These are phyloP conservation scores for Claviceps africana DNA, from an alignment of 2,329 filamentous ascomycete genomes.

Conservation along the genomic window DNA sequence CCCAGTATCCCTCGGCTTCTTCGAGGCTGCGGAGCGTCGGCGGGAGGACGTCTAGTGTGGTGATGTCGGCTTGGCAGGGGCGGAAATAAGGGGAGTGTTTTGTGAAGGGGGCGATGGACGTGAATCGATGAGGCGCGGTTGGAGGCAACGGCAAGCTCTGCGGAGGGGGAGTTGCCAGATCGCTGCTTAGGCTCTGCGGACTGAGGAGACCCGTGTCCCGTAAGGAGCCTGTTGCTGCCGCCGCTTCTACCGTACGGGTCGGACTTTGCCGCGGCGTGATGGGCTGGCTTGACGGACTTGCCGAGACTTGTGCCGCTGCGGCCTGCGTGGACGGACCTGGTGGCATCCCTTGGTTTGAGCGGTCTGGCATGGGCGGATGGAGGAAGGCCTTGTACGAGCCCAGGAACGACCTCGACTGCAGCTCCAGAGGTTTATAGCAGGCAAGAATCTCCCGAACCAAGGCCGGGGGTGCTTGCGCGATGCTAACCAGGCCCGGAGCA, in stretches of 20 bases:
- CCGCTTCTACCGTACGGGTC: background rate
- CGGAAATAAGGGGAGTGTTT: constrained; percentile 24
- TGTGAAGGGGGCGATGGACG: constrained; percentile 22
- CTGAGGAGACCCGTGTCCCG: constrained; percentile 15
- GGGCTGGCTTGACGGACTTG: constrained; percentile 15
- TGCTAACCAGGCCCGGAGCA: constrained; percentile 22
- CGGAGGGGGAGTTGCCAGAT: constrained; percentile 11
- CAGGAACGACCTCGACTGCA: constrained; percentile 26
- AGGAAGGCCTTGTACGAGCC: constrained; percentile 23
- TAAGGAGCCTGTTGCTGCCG: constrained; percentile 2
- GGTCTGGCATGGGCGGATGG: constrained; percentile 11
- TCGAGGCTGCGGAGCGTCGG: constrained; percentile 17
- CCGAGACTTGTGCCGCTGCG: background rate
- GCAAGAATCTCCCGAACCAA: constrained; percentile 25
- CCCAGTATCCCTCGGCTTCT: constrained; percentile 25
- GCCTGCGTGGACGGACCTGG: background rate
- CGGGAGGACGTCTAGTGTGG: constrained; percentile 20
- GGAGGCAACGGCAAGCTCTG: constrained; percentile 8
- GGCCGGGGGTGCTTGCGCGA: constrained; percentile 22
- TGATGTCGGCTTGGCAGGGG: constrained; percentile 18
- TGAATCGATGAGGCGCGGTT: constrained; percentile 12
- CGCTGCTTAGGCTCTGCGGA: constrained; percentile 20
- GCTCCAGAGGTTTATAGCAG: constrained; percentile 24
- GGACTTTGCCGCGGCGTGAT: constrained; percentile 13
- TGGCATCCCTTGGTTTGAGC: background rate